These are phyloP conservation scores for Rhizopogon sp. DNA, from an alignment of 768 basidiomycete species.

Conservation along the genomic window DNA sequence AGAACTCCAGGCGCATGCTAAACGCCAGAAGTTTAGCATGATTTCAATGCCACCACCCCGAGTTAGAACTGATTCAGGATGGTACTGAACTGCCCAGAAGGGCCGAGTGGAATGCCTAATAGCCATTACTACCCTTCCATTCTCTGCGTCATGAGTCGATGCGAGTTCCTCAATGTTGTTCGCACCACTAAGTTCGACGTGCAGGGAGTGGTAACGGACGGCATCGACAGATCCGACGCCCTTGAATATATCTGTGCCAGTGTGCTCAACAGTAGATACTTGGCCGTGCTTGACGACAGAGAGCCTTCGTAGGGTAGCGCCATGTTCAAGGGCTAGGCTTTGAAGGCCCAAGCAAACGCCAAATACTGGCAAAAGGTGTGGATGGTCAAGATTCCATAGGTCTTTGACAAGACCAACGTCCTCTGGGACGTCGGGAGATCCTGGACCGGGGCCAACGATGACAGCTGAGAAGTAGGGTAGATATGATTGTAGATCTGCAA, in stretches of 20 bases:
- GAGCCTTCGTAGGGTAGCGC: slow-evolving; percentile 56
- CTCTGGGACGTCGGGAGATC: slow-evolving; percentile 55
- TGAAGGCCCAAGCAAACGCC: slow-evolving; percentile 84
- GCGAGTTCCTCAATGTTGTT: slow-evolving; percentile 61
- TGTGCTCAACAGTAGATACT: slow-evolving; percentile 59
- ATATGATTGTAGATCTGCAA: slow-evolving; percentile 44
- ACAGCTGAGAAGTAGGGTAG: slow-evolving; percentile 63
- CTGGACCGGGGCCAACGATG: slow-evolving; percentile 77
- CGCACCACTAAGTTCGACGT: slow-evolving; percentile 43
- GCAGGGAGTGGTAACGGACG: slow-evolving; percentile 79
- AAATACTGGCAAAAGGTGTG: slow-evolving; percentile 61
- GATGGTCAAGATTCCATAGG: slow-evolving; percentile 59
- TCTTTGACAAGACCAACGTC: slow-evolving; percentile 70
- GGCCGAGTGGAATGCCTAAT: slow-evolving; percentile 57
- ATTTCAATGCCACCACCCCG: slow-evolving; percentile 63
- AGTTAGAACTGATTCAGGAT: slow-evolving; percentile 81
- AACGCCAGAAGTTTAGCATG: slow-evolving; percentile 67
- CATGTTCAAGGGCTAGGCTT: slow-evolving; percentile 63
- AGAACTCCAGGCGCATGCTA: slow-evolving; percentile 55
- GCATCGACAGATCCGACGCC: slow-evolving; percentile 49
- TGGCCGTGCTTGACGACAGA: slow-evolving; percentile 76
- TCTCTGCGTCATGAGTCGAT: slow-evolving; percentile 58
- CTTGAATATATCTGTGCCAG: slow-evolving; percentile 55
- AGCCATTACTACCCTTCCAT: slow-evolving; percentile 73
- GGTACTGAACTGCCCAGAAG: slow-evolving; percentile 88